Conservation (phyloP, 2,329 filamentous ascomycete genomes). For the Ascocoryne sarcoides region DNA sequence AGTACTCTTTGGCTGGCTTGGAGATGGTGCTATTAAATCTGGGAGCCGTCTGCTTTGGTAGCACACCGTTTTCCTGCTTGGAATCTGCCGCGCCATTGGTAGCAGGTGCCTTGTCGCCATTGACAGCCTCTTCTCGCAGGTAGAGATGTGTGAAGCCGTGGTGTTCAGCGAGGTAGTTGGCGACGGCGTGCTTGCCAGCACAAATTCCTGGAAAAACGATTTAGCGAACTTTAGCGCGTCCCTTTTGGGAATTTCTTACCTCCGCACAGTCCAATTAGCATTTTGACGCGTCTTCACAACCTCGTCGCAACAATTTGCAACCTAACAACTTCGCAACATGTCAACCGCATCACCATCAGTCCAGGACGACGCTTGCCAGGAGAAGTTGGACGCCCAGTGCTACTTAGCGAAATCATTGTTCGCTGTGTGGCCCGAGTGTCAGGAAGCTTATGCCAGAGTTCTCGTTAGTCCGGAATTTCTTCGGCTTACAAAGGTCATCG, state of each 20-base stretch:
- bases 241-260: slow-evolving; percentile 37
- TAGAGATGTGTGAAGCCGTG: slow-evolving; percentile 72
- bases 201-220: slow-evolving; percentile 65
- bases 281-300: slow-evolving; percentile 31
- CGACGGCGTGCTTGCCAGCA: slow-evolving; percentile 84
- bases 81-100: not conserved
- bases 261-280: slow-evolving; percentile 72
- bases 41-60: not conserved
- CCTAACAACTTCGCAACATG: not conserved
- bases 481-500: too few species aligned
- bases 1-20: slow-evolving; percentile 17
- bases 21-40: not conserved
- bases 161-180: slow-evolving; percentile 75
- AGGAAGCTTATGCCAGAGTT: too few species aligned
- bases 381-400: too few species aligned
- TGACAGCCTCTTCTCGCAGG: slow-evolving; percentile 33
- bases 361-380: not conserved
- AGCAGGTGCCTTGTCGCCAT: slow-evolving; percentile 2
- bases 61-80: not conserved
- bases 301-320: too few species aligned
- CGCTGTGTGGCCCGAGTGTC: too few species aligned
- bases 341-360: not conserved
- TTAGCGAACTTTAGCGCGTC: slow-evolving; percentile 2
- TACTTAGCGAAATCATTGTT: too few species aligned
- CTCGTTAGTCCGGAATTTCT: too few species aligned